Evolutionary conservation across 2,329 filamentous ascomycete species (phyloP), one percentile per base, ranked within the genome.

Genomic region (Zymoseptoria ardabiliae): DNA sequence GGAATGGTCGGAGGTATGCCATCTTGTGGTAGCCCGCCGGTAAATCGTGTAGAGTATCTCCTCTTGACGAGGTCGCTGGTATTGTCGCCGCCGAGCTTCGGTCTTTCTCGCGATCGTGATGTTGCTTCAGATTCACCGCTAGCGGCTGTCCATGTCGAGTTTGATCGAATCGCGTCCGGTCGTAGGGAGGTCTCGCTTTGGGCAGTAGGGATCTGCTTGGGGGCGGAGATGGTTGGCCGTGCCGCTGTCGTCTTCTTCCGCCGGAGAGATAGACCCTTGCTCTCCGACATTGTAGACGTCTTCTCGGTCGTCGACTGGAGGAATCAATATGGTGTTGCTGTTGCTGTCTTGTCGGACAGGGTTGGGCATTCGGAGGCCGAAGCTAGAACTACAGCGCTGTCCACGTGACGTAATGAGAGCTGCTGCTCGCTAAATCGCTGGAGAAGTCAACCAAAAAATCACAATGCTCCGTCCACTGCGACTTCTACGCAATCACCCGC

Each of bases 1-100:
- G 78, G 78, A 67, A 96, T 80, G 2, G 89, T 83, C 19, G 91
- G 84, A 49, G 67, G 53, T 20, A 83, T 84, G 58, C 82, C 85
- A 66, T 90, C 86, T 61, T 84, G 78, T 0, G 87, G 75, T 65
- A 89, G 86, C 68, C 91, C 93, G 41, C 67, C 69, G 13, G 69
- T 66, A 74, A 97, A 96, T 61, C 93, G 87, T 50, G 92, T 92
- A 48, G 94, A 97, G 76, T 97, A 99, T 68, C 94, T 82, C 68
- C 91, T 84, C 78, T 97, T 97, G 60, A 99, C 92, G 57, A 97
- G 80, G 73, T 99, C 93, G 19, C 85, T 84, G 50, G 85, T 87
- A 68, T 83, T 81, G 54, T 73, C 72, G 59, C 72, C 78, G 57
- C 76, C 77, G 58, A 76, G 71, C 62, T 76, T 75, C 48, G 75